Evolutionary conservation across 306 rosid species (phyloP).

Genomic region (Prunus fruticosa): DNA sequence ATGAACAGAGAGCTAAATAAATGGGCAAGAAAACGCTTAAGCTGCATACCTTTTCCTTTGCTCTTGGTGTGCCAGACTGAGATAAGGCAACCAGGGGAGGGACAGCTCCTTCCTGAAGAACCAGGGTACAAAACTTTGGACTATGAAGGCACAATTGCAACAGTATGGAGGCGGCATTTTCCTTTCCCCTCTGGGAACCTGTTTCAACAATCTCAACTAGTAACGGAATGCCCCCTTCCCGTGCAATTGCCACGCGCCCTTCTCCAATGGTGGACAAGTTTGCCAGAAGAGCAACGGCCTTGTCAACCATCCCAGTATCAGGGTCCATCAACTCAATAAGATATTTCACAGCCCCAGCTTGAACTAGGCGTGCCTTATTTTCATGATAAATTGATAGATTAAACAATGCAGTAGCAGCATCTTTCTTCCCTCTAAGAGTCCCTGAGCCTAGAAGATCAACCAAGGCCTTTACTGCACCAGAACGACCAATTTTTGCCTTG

Average conservation of each 20-base stretch:
- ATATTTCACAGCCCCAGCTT: constrained; percentile 84
- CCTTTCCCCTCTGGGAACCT: constrained; percentile 89
- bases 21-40: constrained; percentile 11
- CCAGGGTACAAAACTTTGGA: constrained; percentile 68
- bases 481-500: constrained; percentile 84
- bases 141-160: constrained; percentile 86
- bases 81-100: constrained; percentile 94
- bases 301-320: constrained; percentile 76
- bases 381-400: constrained; percentile 86
- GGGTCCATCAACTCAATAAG: constrained; percentile 75
- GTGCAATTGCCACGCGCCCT: constrained; percentile 64
- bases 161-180: constrained; percentile 80
- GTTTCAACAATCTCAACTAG: constrained; percentile 81
- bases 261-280: constrained; percentile 81
- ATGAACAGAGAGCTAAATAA: neutral
- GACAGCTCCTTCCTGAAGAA: constrained; percentile 97
- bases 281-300: constrained; percentile 85
- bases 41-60: constrained; percentile 82
- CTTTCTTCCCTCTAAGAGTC: constrained; percentile 89
- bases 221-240: constrained; percentile 75
- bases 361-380: constrained; percentile 87
- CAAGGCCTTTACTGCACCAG: constrained; percentile 83
- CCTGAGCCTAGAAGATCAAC: constrained; percentile 83
- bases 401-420: constrained; percentile 91
- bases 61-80: constrained; percentile 86